Conservation (phyloP, 1,139 yeast species). For the Candida albicans region DNA sequence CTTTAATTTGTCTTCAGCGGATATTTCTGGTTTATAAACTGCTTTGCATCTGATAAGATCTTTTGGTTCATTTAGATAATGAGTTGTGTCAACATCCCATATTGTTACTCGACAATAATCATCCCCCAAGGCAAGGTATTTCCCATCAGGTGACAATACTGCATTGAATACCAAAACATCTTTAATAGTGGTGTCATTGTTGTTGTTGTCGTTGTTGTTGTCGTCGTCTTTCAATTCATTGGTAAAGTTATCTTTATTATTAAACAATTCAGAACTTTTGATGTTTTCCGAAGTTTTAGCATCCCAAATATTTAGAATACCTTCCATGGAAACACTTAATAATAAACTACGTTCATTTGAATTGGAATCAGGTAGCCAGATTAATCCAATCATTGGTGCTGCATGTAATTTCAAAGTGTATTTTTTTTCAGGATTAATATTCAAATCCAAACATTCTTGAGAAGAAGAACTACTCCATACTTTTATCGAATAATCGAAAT, state of each 20-base stretch:
- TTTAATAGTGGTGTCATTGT: constrained; percentile 8
- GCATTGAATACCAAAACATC: constrained; percentile 46
- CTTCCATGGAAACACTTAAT: constrained; percentile 61
- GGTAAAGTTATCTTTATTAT: constrained; percentile 23
- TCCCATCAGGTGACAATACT: constrained; percentile 49
- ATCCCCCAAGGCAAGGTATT: constrained; percentile 61
- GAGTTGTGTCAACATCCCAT: constrained; percentile 44
- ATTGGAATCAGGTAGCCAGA: constrained; percentile 47
- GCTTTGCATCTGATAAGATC: constrained; percentile 26
- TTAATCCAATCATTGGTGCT: constrained; percentile 54
- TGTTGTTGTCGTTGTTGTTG: too few species aligned
- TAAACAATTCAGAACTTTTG: constrained; percentile 26
- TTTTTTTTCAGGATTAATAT: constrained; percentile 15
- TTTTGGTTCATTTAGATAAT: constrained; percentile 9
- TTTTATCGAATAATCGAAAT: constrained; percentile 62
- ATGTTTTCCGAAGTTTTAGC: constrained; percentile 37
- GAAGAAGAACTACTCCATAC: constrained; percentile 70
- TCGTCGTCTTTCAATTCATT: constrained; percentile 12
- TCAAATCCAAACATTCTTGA: constrained; percentile 39
- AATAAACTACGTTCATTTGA: constrained; percentile 22
- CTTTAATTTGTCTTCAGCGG: constrained; percentile 4
- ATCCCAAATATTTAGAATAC: constrained; percentile 71
- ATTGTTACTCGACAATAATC: constrained; percentile 56
- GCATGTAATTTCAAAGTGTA: constrained; percentile 37
- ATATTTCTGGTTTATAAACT: constrained; percentile 19